A percentile compares a stretch with the other conserved stretches of the same genome.
Conservation (phyloP, 2,329 filamentous ascomycete species). For the Monilinia fructicola region DNA sequence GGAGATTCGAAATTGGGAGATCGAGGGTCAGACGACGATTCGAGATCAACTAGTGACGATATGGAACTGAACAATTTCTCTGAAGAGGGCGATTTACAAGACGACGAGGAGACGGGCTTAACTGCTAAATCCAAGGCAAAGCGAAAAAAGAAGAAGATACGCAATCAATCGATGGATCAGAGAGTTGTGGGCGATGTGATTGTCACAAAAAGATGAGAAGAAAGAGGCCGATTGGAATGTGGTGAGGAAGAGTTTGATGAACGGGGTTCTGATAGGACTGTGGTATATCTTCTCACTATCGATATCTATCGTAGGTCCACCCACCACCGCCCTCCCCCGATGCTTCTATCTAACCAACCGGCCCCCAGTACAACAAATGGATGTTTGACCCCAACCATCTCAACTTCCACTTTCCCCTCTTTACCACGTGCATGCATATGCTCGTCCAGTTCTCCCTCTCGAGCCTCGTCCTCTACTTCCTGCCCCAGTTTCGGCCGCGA, state of each 20-base stretch:
- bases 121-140: constrained; percentile 70
- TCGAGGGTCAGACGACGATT: constrained; percentile 35
- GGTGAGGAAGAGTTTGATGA: constrained; percentile 66
- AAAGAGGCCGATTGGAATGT: constrained; percentile 75
- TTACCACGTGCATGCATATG: constrained; percentile 95
- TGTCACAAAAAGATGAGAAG: constrained; percentile 68
- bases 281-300: constrained; percentile 93
- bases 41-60: constrained; percentile 46
- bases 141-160: constrained; percentile 63
- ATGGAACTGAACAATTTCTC: constrained; percentile 58
- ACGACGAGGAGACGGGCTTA: constrained; percentile 88
- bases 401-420: constrained; percentile 91
- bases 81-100: constrained; percentile 71
- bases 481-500: constrained; percentile 78
- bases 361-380: constrained; percentile 91
- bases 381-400: constrained; percentile 88
- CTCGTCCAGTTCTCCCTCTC: constrained; percentile 85
- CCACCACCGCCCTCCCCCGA: background rate
- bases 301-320: constrained; percentile 74
- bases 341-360: constrained; percentile 25
- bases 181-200: constrained; percentile 61
- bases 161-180: constrained; percentile 68
- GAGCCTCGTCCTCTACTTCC: constrained; percentile 72
- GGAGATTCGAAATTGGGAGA: constrained; percentile 31
- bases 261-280: constrained; percentile 75